Evolutionary conservation across 176 grass and related monocot genomes (phyloP).

Genomic region (Metroxylon sagu): DNA sequence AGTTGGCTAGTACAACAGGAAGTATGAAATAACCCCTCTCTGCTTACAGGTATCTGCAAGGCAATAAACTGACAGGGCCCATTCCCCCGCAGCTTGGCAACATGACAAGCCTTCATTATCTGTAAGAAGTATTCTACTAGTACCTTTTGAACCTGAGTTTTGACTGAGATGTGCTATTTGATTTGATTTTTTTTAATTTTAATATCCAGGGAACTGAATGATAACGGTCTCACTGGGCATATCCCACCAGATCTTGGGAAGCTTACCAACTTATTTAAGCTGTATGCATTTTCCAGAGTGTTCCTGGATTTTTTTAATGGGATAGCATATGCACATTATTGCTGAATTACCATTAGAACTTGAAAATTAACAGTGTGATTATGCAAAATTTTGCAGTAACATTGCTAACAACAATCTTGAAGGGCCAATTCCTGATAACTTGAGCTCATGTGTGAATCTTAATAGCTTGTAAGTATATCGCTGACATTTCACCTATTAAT

Average conservation of each 20-base stretch:
- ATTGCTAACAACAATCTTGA: conserved; percentile 85
- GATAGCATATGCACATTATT: no score
- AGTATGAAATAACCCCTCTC: background rate
- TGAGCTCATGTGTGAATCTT: conserved; percentile 88
- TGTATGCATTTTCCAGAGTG: conserved; percentile 35
- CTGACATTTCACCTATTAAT: background rate
- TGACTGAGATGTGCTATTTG: no score
- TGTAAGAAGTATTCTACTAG: conserved; percentile 32
- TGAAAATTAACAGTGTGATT: no score
- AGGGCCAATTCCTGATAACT: conserved; percentile 80
- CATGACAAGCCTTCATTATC: conserved; percentile 92
- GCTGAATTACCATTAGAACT: no score
- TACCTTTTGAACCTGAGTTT: no score
- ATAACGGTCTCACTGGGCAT: conserved; percentile 67
- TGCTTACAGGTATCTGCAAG: conserved; percentile 66
- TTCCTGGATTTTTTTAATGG: no score
- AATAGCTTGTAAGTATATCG: conserved; percentile 86
- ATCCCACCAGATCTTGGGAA: conserved; percentile 92
- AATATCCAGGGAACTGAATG: conserved; percentile 75
- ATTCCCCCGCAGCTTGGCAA: conserved; percentile 94
- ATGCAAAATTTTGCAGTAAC: conserved; percentile 39
- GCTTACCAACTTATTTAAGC: conserved; percentile 77
- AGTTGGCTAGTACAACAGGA: no score
- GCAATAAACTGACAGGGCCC: conserved; percentile 53
- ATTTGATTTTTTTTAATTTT: conserved; percentile 3